Base-by-base conservation (phyloP, 352 stramenopile genomes). In the Globisporangium cystogenes region DNA sequence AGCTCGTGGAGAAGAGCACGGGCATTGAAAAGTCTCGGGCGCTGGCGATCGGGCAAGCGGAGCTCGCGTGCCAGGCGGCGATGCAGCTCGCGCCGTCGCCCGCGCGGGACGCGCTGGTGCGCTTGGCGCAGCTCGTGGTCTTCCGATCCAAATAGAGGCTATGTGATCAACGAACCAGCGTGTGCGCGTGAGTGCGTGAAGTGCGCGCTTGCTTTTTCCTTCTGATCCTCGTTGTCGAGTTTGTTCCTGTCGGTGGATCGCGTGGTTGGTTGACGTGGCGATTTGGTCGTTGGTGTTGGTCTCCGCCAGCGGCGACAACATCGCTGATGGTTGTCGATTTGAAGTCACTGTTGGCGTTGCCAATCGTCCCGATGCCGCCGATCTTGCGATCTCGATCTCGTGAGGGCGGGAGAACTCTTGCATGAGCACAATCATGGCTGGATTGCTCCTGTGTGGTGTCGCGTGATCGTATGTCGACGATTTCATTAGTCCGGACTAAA, bases 21-120 rank as follows among this genome's bases (percentile, higher is more conserved):
- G 95, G 94, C 2, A 95, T 99, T 27, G 75, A 82, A 42, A 81
- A 90, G 51, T 98, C 96, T 31, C 96, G 96, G 62, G 80, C 96
- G 18, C 74, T 99, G 36, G 97, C 97, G n/a, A 87, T 97, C 55
- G 82, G 93, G 52, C 96, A 99, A 71, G 95, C 94, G 16, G 95
- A 99, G 72, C 69, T 97, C 54, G 96, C 96, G 31, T 97, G 97
- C 54, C 90, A 98, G 54, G 86, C 90, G 11, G 75, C 86, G 18
- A 83, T 98, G 61, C 81, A 94, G 68, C 76, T 97, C 40, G 62
- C 79, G 61, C 79, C 83, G 52, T 96, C 86, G 57, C 68, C 74
- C 3, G 84, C 82, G 49, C 77, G 87, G 18, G 86, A 96, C 64
- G 86, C 81, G 40, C 69, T 97, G 35, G 69, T 96, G 37, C 80